These are phyloP conservation scores for Arctostaphylos glauca DNA, from an alignment of 148 eudicot genomes.

Conservation along the genomic window DNA sequence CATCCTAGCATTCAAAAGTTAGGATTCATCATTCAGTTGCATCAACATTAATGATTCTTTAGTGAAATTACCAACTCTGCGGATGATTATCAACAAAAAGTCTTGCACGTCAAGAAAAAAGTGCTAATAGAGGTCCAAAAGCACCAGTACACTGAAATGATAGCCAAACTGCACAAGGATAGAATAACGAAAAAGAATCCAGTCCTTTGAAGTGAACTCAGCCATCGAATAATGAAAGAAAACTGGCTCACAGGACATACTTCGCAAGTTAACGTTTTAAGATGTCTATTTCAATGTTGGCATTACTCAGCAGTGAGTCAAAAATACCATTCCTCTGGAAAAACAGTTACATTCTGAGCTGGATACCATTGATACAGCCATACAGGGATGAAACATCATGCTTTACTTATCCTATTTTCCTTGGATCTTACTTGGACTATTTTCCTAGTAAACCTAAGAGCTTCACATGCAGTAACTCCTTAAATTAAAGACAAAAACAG, in stretches of 20 bases:
- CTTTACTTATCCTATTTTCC: neutral
- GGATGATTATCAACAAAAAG: neutral
- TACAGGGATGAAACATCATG: neutral
- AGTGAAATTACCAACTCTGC: neutral
- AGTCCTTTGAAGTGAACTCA: slow-evolving; percentile 5
- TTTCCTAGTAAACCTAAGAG: neutral
- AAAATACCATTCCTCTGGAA: neutral
- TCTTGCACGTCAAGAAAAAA: neutral
- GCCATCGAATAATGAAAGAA: neutral
- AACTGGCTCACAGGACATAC: neutral
- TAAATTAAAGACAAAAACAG: neutral
- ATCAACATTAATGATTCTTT: neutral
- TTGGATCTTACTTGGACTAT: neutral
- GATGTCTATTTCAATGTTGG: neutral
- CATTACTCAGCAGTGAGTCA: neutral
- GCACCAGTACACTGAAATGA: neutral
- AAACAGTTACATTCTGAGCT: neutral
- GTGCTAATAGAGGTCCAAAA: neutral
- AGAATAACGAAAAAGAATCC: neutral
- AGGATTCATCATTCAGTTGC: neutral
- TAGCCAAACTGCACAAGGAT: neutral
- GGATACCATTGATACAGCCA: neutral
- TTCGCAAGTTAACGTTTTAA: neutral
- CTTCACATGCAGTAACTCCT: neutral
- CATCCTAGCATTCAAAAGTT: neutral